Evolutionary conservation across 371 early-diverging fungal genomes (phyloP), one percentile per base, ranked within the genome.

Genomic region (Nosema muscidifuracis): DNA sequence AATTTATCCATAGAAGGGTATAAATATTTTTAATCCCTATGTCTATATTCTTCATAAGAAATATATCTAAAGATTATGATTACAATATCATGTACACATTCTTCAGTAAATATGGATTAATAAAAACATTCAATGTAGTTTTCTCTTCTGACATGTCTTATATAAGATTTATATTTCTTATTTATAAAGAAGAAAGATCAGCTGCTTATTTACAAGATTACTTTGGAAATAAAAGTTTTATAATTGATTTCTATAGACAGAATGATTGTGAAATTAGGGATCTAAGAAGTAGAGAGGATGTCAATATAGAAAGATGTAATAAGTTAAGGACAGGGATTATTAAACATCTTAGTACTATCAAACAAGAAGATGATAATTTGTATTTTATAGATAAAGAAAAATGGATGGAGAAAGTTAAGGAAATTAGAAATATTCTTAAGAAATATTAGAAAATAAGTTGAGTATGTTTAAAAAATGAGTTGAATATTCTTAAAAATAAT

Each of bases 141-240:
- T 18, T 51, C 18, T 15, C 16, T n/a, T 51, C 51, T 9, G 18
- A 51, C 7, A 24, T 15, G 51, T 15, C 24, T 15, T 51, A 9
- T 24, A 20, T 51, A 9, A 24, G 24, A 20, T 51, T 51, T 22
- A 51, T 51, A 6, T 51, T 51, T 51, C 16, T 51, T 3, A n/a
- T 22, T 51, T 51, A 51, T 22, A 51, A 51, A 51, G 51, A 51
- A 20, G 51, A 51, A 51, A 51, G 51, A 51, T 51, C 51, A 20
- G 24, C 16, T 24, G 3, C 3, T 16, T 51, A 40, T 40, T 15
- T 40, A 15, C 40, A 40, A 9, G 40, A 40, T 9, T 15, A 40
- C 15, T 40, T 40, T 40, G 15, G 15, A 9, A 40, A 7, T 40
- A 40, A 40, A 40, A 40, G 15, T 15, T 40, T 40, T 40, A 40